A percentile compares a stretch with the other conserved stretches of the same genome.
Conservation (phyloP, 495 filamentous ascomycete species). For the Podospora bellae-mahoneyi region DNA sequence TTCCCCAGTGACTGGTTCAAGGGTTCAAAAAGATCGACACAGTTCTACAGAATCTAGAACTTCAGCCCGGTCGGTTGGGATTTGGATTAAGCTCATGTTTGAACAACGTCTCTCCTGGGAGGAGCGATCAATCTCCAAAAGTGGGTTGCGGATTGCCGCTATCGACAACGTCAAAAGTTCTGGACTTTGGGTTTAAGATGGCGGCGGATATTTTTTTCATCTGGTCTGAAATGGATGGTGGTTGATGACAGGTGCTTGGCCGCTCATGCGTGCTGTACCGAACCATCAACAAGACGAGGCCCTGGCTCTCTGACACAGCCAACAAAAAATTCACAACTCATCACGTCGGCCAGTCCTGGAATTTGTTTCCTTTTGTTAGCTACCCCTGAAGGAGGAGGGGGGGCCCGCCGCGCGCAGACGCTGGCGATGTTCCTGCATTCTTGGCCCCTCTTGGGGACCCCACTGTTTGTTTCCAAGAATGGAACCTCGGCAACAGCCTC, state of each 20-base stretch:
- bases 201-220: background rate
- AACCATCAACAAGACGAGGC: background rate
- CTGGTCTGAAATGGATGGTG: background rate
- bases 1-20: background rate
- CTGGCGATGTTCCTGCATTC: background rate
- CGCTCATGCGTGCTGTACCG: too few species aligned
- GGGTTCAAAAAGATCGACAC: background rate
- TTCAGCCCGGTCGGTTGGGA: background rate
- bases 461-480: slow-evolving; percentile 4
- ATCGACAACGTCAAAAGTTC: background rate
- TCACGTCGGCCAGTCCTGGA: background rate
- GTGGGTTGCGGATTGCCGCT: background rate
- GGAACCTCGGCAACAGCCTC: background rate
- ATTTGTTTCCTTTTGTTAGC: background rate
- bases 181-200: background rate
- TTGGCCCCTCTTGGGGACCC: background rate
- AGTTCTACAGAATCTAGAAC: background rate
- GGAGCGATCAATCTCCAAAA: background rate
- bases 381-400: background rate
- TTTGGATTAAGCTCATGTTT: background rate
- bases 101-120: background rate
- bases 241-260: background rate
- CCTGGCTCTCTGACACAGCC: background rate
- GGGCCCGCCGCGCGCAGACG: background rate
- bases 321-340: background rate